Evolutionary conservation across 2,329 filamentous ascomycete genomes (phyloP).

Genomic region (Triangularia setosa): DNA sequence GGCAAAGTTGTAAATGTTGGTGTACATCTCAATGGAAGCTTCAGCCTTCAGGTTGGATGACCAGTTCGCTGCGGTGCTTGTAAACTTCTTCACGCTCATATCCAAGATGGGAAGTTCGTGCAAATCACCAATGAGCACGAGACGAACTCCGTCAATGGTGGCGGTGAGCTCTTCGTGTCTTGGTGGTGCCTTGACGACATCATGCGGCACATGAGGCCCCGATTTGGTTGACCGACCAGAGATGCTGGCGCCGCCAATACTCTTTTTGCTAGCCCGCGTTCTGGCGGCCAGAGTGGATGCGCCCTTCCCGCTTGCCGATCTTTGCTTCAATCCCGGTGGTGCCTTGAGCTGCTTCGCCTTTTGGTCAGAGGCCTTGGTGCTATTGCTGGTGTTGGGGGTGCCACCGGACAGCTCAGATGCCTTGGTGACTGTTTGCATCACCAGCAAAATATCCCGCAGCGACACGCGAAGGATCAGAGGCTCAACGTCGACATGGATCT

Average conservation of each 20-base stretch:
- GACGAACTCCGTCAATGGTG: conserved; percentile 79
- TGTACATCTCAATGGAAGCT: conserved; percentile 85
- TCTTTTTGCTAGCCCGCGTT: conserved; percentile 26
- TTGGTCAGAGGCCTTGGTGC: conserved; percentile 44
- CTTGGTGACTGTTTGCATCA: conserved; percentile 85
- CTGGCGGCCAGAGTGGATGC: conserved; percentile 47
- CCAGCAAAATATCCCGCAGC: conserved; percentile 88
- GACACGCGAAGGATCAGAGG: conserved; percentile 88
- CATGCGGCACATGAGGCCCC: conserved; percentile 28
- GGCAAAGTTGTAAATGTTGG: conserved; percentile 98
- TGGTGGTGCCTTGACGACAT: conserved; percentile 30
- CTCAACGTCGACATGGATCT: conserved; percentile 82
- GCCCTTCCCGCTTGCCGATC: conserved; percentile 54
- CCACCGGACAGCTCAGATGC: conserved; percentile 81
- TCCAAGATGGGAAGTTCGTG: conserved; percentile 96
- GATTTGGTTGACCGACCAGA: conserved; percentile 9
- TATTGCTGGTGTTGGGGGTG: conserved; percentile 44
- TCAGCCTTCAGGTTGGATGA: conserved; percentile 82
- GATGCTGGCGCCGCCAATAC: conserved; percentile 12
- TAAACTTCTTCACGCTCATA: conserved; percentile 87
- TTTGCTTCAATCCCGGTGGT: conserved; percentile 46
- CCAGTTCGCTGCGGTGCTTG: conserved; percentile 83
- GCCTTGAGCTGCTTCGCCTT: conserved; percentile 53
- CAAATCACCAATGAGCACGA: conserved; percentile 90
- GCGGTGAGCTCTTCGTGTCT: conserved; percentile 76